phyloP scores from a whole-genome alignment of 148 eudicot genomes.

The Vaccinium myrtillus region DNA sequence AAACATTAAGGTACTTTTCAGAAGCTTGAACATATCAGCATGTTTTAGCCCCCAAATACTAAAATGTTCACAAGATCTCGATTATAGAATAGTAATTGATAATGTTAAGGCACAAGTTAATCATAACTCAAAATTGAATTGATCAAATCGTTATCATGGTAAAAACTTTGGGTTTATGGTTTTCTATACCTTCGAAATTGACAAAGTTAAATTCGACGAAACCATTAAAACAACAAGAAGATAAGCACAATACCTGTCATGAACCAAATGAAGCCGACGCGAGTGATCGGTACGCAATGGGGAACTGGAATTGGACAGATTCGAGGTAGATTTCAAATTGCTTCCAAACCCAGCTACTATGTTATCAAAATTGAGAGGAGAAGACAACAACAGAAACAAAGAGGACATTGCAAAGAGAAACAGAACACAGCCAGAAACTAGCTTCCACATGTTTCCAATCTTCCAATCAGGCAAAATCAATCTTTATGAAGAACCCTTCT shows the following conservation, averaged over 20 bases:
- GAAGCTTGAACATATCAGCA: not conserved
- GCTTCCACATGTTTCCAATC: not conserved
- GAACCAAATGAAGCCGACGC: not conserved
- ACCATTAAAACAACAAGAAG: not conserved
- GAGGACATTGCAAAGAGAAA: not conserved
- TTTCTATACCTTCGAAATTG: not conserved
- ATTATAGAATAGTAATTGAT: not conserved
- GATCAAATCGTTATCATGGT: not conserved
- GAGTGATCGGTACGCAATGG: not conserved
- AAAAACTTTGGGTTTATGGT: not conserved
- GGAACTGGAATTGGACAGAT: too few species aligned
- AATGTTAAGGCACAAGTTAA: not conserved
- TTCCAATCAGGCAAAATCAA: not conserved
- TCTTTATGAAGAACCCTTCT: not conserved
- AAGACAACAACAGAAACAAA: constrained; percentile 1
- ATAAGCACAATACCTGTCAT: not conserved
- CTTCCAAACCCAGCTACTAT: not conserved
- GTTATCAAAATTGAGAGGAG: not conserved
- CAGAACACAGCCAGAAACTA: not conserved
- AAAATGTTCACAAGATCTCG: not conserved
- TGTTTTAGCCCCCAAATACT: not conserved
- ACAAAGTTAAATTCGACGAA: not conserved
- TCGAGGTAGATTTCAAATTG: not conserved
- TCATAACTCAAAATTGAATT: constrained; percentile 2
- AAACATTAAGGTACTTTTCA: not conserved